Percentiles rank a stretch among this genome's conserved stretches.
phyloP scores from a whole-genome alignment of 352 stramenopile species.

The Globisporangium apiculatum region DNA sequence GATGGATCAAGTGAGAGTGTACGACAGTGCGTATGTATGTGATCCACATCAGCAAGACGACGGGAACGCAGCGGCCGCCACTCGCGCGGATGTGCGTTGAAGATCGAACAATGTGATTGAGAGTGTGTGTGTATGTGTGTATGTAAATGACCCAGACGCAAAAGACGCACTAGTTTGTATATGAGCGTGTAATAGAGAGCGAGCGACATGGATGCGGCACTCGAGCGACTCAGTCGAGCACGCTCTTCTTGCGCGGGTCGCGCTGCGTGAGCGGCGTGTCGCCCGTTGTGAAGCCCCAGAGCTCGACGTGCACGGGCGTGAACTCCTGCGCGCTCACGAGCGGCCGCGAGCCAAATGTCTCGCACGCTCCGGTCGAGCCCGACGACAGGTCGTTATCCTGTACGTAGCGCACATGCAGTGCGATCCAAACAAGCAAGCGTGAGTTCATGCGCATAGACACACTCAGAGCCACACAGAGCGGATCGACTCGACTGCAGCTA shows the following conservation, averaged over 20 bases:
- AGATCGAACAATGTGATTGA: too few species aligned
- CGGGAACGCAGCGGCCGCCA: too few species aligned
- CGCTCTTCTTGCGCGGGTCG: conserved; percentile 49
- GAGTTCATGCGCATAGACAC: not conserved
- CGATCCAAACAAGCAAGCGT: not conserved
- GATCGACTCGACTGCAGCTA: too few species aligned
- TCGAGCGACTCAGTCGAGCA: conserved; percentile 36
- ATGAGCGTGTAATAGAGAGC: not conserved
- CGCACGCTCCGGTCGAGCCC: conserved; percentile 78
- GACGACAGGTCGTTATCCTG: conserved; percentile 81
- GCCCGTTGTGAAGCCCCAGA: conserved; percentile 78
- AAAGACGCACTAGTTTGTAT: not conserved
- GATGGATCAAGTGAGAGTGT: too few species aligned
- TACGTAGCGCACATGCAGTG: conserved; percentile 1
- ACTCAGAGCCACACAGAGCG: not conserved
- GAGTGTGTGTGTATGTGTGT: not conserved
- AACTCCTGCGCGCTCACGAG: conserved; percentile 79
- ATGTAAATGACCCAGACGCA: not conserved
- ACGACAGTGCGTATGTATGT: too few species aligned
- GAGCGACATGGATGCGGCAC: too few species aligned
- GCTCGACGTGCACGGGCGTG: conserved; percentile 67
- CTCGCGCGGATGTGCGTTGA: too few species aligned
- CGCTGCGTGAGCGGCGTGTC: conserved; percentile 32
- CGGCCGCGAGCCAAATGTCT: conserved; percentile 82
- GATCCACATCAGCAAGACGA: too few species aligned